phyloP scores from a whole-genome alignment of 768 basidiomycete genomes.

The Lactifluus echinatus region DNA sequence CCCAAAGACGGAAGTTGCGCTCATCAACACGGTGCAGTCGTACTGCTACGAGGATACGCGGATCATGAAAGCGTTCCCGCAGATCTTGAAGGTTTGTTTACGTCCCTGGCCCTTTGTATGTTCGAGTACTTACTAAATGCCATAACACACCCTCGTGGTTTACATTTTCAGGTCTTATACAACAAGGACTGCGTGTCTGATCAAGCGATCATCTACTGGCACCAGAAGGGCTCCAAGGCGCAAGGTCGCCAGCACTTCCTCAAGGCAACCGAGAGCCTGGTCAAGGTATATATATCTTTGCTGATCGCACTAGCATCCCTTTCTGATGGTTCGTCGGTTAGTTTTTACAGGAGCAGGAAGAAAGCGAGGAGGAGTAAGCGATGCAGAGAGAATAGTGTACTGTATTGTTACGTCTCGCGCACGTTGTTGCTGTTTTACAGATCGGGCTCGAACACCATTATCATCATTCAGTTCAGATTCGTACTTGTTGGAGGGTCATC shows the following conservation, averaged over 20 bases:
- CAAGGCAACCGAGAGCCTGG: constrained; percentile 76
- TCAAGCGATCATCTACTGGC: constrained; percentile 96
- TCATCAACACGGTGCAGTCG: constrained; percentile 92
- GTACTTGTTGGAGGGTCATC: neutral
- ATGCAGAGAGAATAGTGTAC: constrained; percentile 24
- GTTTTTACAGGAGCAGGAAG: constrained; percentile 89
- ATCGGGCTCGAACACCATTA: neutral
- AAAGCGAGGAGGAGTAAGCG: constrained; percentile 60
- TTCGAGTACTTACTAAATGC: neutral
- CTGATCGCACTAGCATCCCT: neutral
- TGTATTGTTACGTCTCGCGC: constrained; percentile 9
- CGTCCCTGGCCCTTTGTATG: too few species aligned
- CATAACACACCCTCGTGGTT: neutral
- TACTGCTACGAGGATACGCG: constrained; percentile 97
- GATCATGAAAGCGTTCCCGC: constrained; percentile 89
- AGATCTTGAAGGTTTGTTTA: constrained; percentile 83
- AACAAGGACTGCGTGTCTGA: constrained; percentile 94
- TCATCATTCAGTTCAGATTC: too few species aligned
- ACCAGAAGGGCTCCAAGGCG: constrained; percentile 92
- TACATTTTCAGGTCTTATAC: constrained; percentile 64
- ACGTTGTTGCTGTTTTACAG: neutral
- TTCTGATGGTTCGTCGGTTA: constrained; percentile 25
- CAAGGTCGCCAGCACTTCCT: constrained; percentile 95
- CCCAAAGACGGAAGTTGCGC: constrained; percentile 84
- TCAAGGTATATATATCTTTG: constrained; percentile 52